Conservation (phyloP, 2,329 filamentous ascomycete genomes). For the Helotiales sp. region DNA sequence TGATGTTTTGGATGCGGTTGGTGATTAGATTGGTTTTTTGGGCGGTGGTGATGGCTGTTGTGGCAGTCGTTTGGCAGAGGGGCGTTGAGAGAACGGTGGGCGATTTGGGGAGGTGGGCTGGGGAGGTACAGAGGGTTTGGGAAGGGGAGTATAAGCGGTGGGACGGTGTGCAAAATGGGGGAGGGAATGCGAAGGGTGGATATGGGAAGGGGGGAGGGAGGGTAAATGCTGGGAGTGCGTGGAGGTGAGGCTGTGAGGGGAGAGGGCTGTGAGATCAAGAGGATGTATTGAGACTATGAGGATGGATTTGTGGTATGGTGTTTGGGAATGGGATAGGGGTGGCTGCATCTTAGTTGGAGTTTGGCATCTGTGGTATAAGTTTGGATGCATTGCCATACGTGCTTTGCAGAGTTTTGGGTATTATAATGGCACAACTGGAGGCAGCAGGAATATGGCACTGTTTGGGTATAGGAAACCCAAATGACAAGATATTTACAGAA, state of each 20-base stretch:
- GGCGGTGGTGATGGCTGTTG: slow-evolving; percentile 59
- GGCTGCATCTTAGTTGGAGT: background rate
- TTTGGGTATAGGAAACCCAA: background rate
- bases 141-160: slow-evolving; percentile 61
- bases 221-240: slow-evolving; percentile 32
- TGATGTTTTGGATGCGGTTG: slow-evolving; percentile 79
- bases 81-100: slow-evolving; percentile 67
- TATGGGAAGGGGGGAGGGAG: slow-evolving; percentile 31
- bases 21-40: slow-evolving; percentile 68
- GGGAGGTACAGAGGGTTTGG: slow-evolving; percentile 60
- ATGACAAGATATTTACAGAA: slow-evolving; percentile 7
- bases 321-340: background rate
- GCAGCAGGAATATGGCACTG: too few relatives aligned
- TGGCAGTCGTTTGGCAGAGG: slow-evolving; percentile 65
- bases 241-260: slow-evolving; percentile 29
- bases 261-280: slow-evolving; percentile 2
- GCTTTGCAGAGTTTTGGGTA: background rate
- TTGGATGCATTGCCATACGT: background rate
- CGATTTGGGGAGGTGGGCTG: slow-evolving; percentile 59
- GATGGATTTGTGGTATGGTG: background rate
- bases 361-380: slow-evolving; percentile 20
- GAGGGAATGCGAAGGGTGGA: slow-evolving; percentile 36
- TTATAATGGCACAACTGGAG: too few relatives aligned
- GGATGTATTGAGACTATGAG: background rate
- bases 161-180: slow-evolving; percentile 49